Base-by-base conservation (phyloP, 1,139 yeast genomes). In the Suhomyces taliae region DNA sequence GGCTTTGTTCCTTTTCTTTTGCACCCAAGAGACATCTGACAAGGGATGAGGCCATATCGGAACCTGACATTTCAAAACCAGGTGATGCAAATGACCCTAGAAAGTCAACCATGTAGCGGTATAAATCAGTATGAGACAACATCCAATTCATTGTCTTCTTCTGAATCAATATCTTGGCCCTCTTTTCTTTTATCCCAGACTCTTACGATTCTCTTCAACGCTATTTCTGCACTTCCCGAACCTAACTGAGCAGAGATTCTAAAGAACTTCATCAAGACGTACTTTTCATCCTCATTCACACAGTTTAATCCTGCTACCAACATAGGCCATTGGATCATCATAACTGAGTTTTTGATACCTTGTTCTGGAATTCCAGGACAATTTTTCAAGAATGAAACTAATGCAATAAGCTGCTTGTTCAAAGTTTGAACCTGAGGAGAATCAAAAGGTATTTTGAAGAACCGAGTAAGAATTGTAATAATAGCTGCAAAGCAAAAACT, bases 301-400 rank as follows among this genome's bases (percentile, higher is more conserved):
- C 54, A 54, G 34, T 53, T 55, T 24, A 53, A 37, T 1, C 63
- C 63, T 2, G 60, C 60, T 27, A 59, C 59, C 29, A 53, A 40
- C 52, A 57, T 52, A 2, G 63, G 63, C 63, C 63, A 59, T 37
- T 54, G 61, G 26, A 59, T 45, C 58, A 57, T 53, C 52, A 57
- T 43, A 8, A 58, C 49, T 14, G 57, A 51, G 39, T 53, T 49
- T 27, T 55, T 55, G 19, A 48, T 10, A 10, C 29, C 36, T 34
- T 45, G 49, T 11, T 45, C 49, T 4, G 55, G 53, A 1, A 51
- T 36, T 7, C 54, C 55, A 9, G 46, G 47, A 19, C 45, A 43
- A 10, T 47, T 47, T 11, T 50, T 44, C 14, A 56, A 44, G 34
- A 51, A 51, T 7, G 50, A 44, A 3, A 58, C 48, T 36, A 51